Percentiles rank a stretch among this genome's conserved stretches.
Evolutionary conservation across 2,329 filamentous ascomycete species (phyloP).

Genomic region (Aspergillus cejpii): DNA sequence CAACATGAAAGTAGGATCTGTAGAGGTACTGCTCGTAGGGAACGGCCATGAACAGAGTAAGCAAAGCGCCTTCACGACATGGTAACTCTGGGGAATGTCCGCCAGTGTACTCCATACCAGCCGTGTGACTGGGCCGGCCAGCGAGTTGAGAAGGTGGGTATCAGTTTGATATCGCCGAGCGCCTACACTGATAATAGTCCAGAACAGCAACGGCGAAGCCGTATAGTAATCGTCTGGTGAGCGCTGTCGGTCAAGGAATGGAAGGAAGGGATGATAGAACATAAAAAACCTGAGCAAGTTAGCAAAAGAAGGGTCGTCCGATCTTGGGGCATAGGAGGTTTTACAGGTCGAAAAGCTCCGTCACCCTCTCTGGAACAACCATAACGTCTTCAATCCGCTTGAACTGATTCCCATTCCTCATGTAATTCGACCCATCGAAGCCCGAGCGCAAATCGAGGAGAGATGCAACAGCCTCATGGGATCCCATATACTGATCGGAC

Average conservation of each 20-base stretch:
- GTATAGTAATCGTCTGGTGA: conserved; percentile 53
- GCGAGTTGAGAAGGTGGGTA: conserved; percentile 47
- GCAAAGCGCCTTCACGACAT: conserved; percentile 58
- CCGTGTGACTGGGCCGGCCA: conserved; percentile 49
- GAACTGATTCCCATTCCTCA: conserved; percentile 46
- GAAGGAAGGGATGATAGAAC: conserved; percentile 58
- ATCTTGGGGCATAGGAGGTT: conserved; percentile 10
- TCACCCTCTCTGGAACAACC: conserved; percentile 38
- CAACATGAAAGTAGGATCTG: conserved; percentile 60
- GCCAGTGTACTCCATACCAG: conserved; percentile 57
- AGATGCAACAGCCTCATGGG: conserved; percentile 47
- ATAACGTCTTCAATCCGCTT: conserved; percentile 50
- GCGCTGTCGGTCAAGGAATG: conserved; percentile 52
- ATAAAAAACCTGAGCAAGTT: conserved; percentile 53
- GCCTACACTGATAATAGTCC: conserved; percentile 59
- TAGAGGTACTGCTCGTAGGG: conserved; percentile 56
- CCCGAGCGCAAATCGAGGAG: conserved; percentile 46
- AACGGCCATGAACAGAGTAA: conserved; percentile 60
- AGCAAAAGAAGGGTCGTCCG: conserved; percentile 4
- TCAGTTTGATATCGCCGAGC: conserved; percentile 54
- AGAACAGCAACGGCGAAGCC: conserved; percentile 59
- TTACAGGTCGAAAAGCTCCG: conserved; percentile 43
- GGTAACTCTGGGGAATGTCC: conserved; percentile 57
- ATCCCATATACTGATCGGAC: conserved; percentile 41
- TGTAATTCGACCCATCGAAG: conserved; percentile 37